phyloP scores from a whole-genome alignment of 371 early-diverging fungal species.

The Rhizopus arrhizus region DNA sequence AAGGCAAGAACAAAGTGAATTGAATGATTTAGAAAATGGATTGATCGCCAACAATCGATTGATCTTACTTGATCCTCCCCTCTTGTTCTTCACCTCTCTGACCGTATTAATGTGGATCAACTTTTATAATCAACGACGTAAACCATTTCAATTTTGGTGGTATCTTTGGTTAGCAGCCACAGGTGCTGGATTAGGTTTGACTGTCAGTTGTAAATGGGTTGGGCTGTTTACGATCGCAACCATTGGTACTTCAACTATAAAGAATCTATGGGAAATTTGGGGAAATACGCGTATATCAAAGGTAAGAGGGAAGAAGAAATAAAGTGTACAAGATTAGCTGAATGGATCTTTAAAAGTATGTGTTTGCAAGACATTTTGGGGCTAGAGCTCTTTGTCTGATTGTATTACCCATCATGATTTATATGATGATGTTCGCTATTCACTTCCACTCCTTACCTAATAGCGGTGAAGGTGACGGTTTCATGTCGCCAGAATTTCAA shows the following conservation, averaged over 20 bases:
- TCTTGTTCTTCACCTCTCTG: constrained; percentile 80
- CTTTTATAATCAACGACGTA: constrained; percentile 65
- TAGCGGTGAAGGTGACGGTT: constrained; percentile 93
- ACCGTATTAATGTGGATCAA: constrained; percentile 77
- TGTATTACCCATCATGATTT: constrained; percentile 80
- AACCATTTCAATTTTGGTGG: constrained; percentile 75
- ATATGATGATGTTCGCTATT: constrained; percentile 84
- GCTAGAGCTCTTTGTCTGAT: constrained; percentile 84
- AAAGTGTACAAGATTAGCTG: neutral
- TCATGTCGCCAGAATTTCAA: constrained; percentile 94
- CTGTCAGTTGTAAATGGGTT: constrained; percentile 84
- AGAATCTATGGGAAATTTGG: constrained; percentile 86
- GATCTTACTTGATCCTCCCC: constrained; percentile 87
- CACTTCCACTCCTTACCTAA: constrained; percentile 85
- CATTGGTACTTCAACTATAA: constrained; percentile 80
- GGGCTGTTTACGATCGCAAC: constrained; percentile 86
- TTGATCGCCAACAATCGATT: constrained; percentile 87
- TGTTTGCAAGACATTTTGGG: constrained; percentile 73
- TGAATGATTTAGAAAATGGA: constrained; percentile 68
- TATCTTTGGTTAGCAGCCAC: constrained; percentile 70
- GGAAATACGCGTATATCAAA: constrained; percentile 61
- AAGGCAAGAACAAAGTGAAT: neutral
- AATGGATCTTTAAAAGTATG: constrained; percentile 3
- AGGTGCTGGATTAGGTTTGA: constrained; percentile 67
- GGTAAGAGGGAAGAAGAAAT: constrained; percentile 26